A percentile compares a stretch with the other conserved stretches of the same genome.
Conservation (phyloP, 306 rosid genomes). For the Rosa multiflora region DNA sequence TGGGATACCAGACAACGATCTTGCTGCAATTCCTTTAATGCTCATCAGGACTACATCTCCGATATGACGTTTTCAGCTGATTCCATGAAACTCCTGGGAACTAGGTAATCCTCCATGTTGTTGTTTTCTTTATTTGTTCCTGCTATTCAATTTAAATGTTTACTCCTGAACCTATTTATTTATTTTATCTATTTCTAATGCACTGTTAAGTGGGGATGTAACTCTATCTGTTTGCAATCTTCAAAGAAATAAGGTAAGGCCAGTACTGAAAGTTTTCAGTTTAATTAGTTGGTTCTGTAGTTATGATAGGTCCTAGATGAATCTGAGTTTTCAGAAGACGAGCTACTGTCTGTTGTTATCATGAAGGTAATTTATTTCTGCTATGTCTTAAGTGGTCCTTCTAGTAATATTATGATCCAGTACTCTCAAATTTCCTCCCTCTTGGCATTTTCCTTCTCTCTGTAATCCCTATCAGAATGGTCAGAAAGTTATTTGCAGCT, state of each 20-base stretch:
- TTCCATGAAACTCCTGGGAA: constrained; percentile 71
- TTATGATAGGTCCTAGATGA: constrained; percentile 62
- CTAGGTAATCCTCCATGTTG: constrained; percentile 52
- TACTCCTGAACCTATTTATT: not conserved
- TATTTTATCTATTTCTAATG: constrained; percentile 4
- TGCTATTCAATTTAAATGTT: not conserved
- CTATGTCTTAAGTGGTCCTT: constrained; percentile 5
- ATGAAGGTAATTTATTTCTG: constrained; percentile 65
- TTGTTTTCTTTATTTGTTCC: not conserved
- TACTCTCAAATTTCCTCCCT: not conserved
- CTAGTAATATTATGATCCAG: not conserved
- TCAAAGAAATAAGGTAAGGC: constrained; percentile 70
- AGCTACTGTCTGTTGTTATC: constrained; percentile 78
- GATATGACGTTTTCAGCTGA: constrained; percentile 79
- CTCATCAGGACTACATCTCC: constrained; percentile 72
- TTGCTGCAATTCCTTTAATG: constrained; percentile 69
- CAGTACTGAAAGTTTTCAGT: not conserved
- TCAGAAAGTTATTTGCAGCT: constrained; percentile 80
- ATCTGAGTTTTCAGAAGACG: constrained; percentile 94
- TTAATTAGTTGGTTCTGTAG: constrained; percentile 24
- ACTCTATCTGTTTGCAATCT: constrained; percentile 92
- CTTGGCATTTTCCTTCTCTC: not conserved
- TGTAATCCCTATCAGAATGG: constrained; percentile 57
- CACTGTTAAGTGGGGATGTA: constrained; percentile 76
- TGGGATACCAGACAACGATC: constrained; percentile 90